Evolutionary conservation across 352 stramenopile genomes (phyloP), one percentile per base, ranked within the genome.

Genomic region (Phytophthora pini): DNA sequence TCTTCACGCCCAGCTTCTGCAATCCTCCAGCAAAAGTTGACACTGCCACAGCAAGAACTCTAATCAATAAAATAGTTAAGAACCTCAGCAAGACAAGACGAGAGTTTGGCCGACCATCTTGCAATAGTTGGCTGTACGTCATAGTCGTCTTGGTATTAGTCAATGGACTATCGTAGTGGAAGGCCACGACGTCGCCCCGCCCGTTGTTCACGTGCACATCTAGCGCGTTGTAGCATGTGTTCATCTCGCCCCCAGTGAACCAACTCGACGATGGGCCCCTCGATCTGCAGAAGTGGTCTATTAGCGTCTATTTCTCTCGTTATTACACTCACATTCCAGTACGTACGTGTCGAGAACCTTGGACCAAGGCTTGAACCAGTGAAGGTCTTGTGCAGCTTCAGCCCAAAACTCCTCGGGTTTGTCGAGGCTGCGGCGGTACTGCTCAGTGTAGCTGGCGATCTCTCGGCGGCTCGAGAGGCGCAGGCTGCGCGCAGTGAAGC

Each of bases 61-160:
- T 8, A 61, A n/a, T 27, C 24, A 41, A 9, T 34, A n/a, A 11
- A 44, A 13, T 56, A 56, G 9, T 24, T 48, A 32, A 31, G 17
- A 45, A 9, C n/a, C 15, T 13, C 36, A 57, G 9, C 34, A 24
- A 32, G 13, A 12, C 13, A 58, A 13, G 24, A 26, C 1, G 24
- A 27, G n/a, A 50, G 24, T 11, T 36, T 36, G 11, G 12, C 20
- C 40, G 31, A 82, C 71, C 68, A 77, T 94, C 41, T 41, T 92
- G 68, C 39, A 94, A 67, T 12, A 96, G 65, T 62, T 96, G 72
- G 2, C 55, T 57, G 70, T 94, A 97, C 20, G 90, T 94, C 50
- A 88, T 76, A 26, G 68, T 77, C 27, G 74, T 80, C 58, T 90
- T 86, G 59, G 70, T 86, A 31, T 50, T 69, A 0, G 88, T 90